A percentile compares a stretch with the other conserved stretches of the same genome.
phyloP scores from a whole-genome alignment of 306 rosid genomes.

The Medicago arabica region DNA sequence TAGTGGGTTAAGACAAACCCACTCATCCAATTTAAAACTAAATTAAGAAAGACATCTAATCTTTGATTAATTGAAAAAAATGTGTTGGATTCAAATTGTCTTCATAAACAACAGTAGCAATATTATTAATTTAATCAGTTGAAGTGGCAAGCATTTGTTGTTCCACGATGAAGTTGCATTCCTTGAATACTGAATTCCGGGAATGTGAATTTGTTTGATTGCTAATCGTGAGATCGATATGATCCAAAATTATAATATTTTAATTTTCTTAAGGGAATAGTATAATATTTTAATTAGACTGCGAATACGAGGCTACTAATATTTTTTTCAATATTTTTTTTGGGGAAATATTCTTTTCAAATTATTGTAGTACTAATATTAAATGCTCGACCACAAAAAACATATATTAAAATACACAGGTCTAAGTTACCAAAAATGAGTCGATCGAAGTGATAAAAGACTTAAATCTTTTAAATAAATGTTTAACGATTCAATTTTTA shows the following conservation, averaged over 20 bases:
- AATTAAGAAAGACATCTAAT: slow-evolving; percentile 40
- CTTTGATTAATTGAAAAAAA: slow-evolving; percentile 24
- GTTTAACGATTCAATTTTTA: too few relatives aligned
- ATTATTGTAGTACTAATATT: background rate
- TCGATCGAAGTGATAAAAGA: too few relatives aligned
- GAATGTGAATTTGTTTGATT: slow-evolving; percentile 49
- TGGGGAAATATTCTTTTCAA: too few relatives aligned
- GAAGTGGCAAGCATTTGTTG: slow-evolving; percentile 44
- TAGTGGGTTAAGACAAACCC: slow-evolving; percentile 53
- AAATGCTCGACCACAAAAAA: too few relatives aligned
- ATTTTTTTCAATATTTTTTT: too few relatives aligned
- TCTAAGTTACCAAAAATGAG: too few relatives aligned
- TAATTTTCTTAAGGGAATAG: background rate
- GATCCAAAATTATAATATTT: slow-evolving; percentile 26
- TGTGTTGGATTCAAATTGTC: slow-evolving; percentile 48
- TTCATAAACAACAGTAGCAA: slow-evolving; percentile 27
- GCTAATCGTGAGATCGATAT: slow-evolving; percentile 45
- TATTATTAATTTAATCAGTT: slow-evolving; percentile 19
- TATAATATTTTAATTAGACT: slow-evolving; percentile 32
- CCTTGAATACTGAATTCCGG: slow-evolving; percentile 36
- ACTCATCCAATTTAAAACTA: slow-evolving; percentile 49
- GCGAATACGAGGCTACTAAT: slow-evolving; percentile 21
- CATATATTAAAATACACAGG: too few relatives aligned
- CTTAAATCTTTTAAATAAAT: too few relatives aligned
- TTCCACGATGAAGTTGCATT: slow-evolving; percentile 47